Evolutionary conservation across 108 stramenopile species (phyloP).

Genomic region (Mayamaea pseudoterrestris): DNA sequence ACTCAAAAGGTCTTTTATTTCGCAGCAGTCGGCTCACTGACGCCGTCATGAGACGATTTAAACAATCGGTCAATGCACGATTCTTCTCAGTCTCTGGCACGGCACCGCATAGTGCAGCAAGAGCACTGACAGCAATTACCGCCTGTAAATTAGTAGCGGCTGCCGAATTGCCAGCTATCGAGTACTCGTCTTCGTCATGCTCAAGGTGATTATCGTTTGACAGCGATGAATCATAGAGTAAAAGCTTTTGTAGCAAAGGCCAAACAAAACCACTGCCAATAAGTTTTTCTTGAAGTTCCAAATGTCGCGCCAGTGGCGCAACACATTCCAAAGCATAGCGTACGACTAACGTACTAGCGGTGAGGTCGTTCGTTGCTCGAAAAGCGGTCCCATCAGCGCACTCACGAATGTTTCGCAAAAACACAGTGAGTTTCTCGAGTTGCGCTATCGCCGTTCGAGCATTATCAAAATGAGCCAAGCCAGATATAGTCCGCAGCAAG

Average conservation of each 20-base stretch:
- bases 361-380: not conserved
- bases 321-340: constrained; percentile 54
- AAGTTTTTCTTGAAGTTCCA: constrained; percentile 31
- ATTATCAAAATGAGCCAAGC: constrained; percentile 40
- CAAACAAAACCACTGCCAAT: constrained; percentile 48
- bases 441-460: constrained; percentile 31
- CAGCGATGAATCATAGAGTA: constrained; percentile 54
- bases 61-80: constrained; percentile 14
- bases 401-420: constrained; percentile 36
- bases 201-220: constrained; percentile 20
- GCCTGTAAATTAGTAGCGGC: constrained; percentile 47
- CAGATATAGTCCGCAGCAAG: constrained; percentile 40
- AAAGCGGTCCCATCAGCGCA: constrained; percentile 25
- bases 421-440: constrained; percentile 16
- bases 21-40: constrained; percentile 49
- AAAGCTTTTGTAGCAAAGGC: constrained; percentile 33
- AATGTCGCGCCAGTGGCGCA: constrained; percentile 27
- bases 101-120: constrained; percentile 55
- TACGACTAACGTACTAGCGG: too few relatives aligned
- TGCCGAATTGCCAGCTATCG: constrained; percentile 28
- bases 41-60: constrained; percentile 39
- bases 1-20: constrained; percentile 38
- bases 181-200: constrained; percentile 16
- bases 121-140: constrained; percentile 36
- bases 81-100: constrained; percentile 39